Percentiles rank a stretch among this genome's conserved stretches.
Conservation (phyloP, 192 early-diverging fungal species). For the Phycomyces nitens region DNA sequence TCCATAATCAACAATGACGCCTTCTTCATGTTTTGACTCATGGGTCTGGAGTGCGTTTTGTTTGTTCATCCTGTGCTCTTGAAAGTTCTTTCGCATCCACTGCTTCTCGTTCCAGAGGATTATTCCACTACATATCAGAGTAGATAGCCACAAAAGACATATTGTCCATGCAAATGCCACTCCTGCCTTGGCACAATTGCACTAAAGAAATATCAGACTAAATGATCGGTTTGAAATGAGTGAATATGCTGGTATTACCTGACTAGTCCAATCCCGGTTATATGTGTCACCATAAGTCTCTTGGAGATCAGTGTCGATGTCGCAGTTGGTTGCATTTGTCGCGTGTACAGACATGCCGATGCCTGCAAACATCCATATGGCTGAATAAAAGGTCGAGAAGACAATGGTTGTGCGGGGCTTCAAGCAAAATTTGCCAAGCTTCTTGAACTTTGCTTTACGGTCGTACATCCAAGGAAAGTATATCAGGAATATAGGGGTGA, state of each 20-base stretch:
- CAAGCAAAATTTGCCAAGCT: conserved; percentile 32
- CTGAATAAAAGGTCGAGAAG: conserved; percentile 21
- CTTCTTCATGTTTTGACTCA: too few relatives aligned
- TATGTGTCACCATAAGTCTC: conserved; percentile 15
- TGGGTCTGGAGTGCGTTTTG: too few relatives aligned
- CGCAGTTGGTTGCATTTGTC: conserved; percentile 14
- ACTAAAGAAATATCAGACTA: conserved; percentile 16
- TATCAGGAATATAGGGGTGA: conserved; percentile 19
- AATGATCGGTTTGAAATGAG: background rate
- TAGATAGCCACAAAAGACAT: conserved; percentile 25
- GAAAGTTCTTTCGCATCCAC: background rate
- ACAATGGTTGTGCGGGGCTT: conserved; percentile 29
- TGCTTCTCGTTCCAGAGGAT: conserved; percentile 31
- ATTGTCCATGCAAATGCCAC: conserved; percentile 29
- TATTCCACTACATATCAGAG: conserved; percentile 8
- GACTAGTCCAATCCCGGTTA: conserved; percentile 23
- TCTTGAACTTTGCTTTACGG: conserved; percentile 30
- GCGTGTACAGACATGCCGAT: conserved; percentile 31
- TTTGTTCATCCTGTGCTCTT: too few relatives aligned
- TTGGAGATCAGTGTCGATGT: conserved; percentile 11
- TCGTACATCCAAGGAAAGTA: conserved; percentile 39
- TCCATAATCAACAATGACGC: too few relatives aligned
- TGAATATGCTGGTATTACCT: conserved; percentile 18
- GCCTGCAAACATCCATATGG: conserved; percentile 26
- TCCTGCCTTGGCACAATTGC: conserved; percentile 19